phyloP scores from a whole-genome alignment of 768 basidiomycete species.

The Boletus pseudopeckii region DNA sequence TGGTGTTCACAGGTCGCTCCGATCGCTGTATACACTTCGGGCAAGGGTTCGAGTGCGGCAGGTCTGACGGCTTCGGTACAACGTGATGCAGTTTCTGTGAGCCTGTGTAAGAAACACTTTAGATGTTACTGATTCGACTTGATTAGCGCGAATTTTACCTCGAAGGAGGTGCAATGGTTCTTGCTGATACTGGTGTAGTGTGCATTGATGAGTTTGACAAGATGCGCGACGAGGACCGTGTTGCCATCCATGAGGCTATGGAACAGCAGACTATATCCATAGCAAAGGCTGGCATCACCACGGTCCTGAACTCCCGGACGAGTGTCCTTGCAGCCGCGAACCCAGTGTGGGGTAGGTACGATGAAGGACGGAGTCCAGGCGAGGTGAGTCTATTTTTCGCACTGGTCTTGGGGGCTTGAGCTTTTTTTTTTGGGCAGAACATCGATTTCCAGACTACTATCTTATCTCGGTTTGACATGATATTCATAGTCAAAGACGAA shows the following conservation, averaged over 20 bases:
- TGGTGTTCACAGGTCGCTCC: constrained; percentile 72
- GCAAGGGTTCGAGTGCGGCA: constrained; percentile 97
- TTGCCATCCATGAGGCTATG: constrained; percentile 99
- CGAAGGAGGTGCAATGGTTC: constrained; percentile 98
- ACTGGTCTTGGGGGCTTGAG: neutral
- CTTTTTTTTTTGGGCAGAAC: constrained; percentile 47
- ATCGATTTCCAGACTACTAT: constrained; percentile 99
- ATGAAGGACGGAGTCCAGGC: constrained; percentile 93
- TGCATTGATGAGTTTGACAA: constrained; percentile 99
- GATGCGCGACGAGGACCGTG: constrained; percentile 98
- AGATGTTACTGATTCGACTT: constrained; percentile 3
- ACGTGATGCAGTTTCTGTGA: constrained; percentile 83
- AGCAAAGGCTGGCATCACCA: constrained; percentile 98
- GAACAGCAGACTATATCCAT: constrained; percentile 99
- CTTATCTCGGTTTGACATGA: constrained; percentile 98
- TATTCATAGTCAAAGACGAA: constrained; percentile 98
- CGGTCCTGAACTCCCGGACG: constrained; percentile 92
- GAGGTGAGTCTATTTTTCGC: constrained; percentile 50
- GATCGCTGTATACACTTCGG: constrained; percentile 97
- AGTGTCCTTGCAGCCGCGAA: constrained; percentile 97
- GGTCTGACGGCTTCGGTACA: constrained; percentile 98
- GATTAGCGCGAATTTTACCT: constrained; percentile 93
- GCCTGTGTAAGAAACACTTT: constrained; percentile 25
- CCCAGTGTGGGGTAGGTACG: constrained; percentile 96
- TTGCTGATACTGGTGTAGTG: constrained; percentile 96